Percentiles rank a stretch among this genome's conserved stretches.
phyloP scores from a whole-genome alignment of 1,284 basidiomycete species.

The Trametes polyzona region DNA sequence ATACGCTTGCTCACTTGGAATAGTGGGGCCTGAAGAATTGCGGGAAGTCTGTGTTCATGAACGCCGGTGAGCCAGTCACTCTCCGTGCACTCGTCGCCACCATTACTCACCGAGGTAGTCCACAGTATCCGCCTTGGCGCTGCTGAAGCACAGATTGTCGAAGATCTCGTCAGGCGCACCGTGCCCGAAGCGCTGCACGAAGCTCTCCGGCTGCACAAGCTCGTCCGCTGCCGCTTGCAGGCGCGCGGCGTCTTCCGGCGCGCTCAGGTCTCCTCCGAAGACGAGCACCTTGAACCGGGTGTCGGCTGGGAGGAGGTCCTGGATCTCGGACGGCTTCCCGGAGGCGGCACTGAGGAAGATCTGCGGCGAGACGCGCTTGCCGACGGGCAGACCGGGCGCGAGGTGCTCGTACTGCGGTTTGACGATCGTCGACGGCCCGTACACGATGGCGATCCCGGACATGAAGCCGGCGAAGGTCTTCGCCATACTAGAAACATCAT shows the following conservation, averaged over 20 bases:
- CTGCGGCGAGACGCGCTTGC: conserved; percentile 63
- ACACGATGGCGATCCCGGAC: conserved; percentile 68
- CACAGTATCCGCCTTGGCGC: conserved; percentile 49
- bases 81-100: not conserved
- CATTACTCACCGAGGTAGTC: conserved; percentile 43
- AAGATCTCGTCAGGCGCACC: conserved; percentile 40
- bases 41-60: conserved; percentile 43
- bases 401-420: conserved; percentile 45
- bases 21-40: conserved; percentile 60
- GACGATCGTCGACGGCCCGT: conserved; percentile 57
- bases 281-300: conserved; percentile 75
- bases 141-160: conserved; percentile 56
- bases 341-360: conserved; percentile 69
- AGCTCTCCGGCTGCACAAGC: conserved; percentile 40
- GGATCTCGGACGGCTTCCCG: conserved; percentile 63
- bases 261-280: conserved; percentile 61
- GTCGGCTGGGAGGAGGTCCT: conserved; percentile 70
- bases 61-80: not conserved
- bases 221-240: conserved; percentile 49
- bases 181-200: conserved; percentile 41
- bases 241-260: conserved; percentile 42
- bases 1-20: conserved; percentile 54
- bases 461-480: conserved; percentile 61
- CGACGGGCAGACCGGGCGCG: conserved; percentile 56
- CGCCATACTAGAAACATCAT: conserved; percentile 63